Evolutionary conservation across 208 protist genomes (phyloP).

Genomic region (Leishmania gerbilli): DNA sequence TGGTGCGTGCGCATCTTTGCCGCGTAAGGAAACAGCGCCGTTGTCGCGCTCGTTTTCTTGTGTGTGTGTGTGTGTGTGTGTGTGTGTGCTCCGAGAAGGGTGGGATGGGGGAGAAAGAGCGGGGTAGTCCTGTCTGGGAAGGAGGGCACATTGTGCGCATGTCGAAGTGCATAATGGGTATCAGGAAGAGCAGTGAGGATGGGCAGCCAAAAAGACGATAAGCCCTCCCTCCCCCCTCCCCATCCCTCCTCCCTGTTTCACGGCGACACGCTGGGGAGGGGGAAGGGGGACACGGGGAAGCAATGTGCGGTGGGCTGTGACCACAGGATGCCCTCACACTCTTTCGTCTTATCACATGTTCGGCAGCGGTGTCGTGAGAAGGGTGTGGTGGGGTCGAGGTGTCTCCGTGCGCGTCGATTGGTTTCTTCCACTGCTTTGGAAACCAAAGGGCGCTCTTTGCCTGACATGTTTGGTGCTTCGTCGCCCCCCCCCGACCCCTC

Average conservation of each 20-base stretch:
- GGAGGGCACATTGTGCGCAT: neutral
- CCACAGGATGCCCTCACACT: no score
- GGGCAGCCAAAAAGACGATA: neutral
- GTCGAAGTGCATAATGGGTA: neutral
- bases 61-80: neutral
- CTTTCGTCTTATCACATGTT: no score
- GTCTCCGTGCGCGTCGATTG: no score
- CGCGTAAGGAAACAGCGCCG: neutral
- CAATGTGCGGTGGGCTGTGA: no score
- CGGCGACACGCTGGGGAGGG: neutral
- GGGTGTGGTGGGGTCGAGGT: no score
- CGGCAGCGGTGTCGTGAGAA: neutral
- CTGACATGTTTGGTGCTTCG: neutral
- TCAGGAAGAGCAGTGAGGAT: neutral
- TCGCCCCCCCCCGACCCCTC: no score
- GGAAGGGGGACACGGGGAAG: no score
- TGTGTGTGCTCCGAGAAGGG: neutral
- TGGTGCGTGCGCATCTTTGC: neutral
- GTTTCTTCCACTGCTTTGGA: neutral
- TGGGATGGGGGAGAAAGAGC: no score
- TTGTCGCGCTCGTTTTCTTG: neutral
- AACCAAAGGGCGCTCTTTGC: neutral
- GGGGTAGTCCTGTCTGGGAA: neutral
- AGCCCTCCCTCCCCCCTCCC: no score
- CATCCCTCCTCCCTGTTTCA: neutral